These are phyloP conservation scores for Phytophthora fragariae DNA, from an alignment of 352 stramenopile genomes.

Conservation along the genomic window DNA sequence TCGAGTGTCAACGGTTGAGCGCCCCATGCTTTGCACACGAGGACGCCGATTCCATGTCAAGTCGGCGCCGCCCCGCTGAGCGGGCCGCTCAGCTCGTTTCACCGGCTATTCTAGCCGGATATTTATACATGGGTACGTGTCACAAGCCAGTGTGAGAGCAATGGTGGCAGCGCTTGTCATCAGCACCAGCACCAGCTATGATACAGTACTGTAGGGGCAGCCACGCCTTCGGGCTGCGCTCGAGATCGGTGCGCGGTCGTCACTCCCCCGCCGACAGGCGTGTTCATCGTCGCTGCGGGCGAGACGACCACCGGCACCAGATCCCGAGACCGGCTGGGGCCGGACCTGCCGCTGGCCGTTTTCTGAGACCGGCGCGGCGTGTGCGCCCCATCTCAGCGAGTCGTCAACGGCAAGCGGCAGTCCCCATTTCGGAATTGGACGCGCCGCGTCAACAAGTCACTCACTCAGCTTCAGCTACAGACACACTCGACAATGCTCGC, in stretches of 20 bases:
- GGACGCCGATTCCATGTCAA: conserved; percentile 3
- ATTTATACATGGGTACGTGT: not conserved
- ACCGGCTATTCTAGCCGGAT: conserved; percentile 8
- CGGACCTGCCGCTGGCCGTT: conserved; percentile 35
- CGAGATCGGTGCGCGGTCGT: too few relatives aligned
- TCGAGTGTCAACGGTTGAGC: not conserved
- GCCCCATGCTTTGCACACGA: conserved; percentile 9
- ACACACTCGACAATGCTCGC: conserved; percentile 10
- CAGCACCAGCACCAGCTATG: too few relatives aligned
- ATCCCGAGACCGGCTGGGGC: conserved; percentile 14
- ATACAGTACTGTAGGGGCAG: too few relatives aligned
- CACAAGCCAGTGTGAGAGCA: too few relatives aligned
- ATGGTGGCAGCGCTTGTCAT: too few relatives aligned
- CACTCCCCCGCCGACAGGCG: too few relatives aligned
- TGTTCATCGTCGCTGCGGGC: too few relatives aligned
- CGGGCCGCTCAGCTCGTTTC: conserved; percentile 21
- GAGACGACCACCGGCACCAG: conserved; percentile 3
- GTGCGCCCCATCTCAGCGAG: conserved; percentile 38
- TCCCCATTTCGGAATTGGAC: conserved; percentile 34
- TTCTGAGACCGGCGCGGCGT: conserved; percentile 32
- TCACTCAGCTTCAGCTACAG: not conserved
- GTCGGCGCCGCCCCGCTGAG: conserved; percentile 2
- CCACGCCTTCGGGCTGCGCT: too few relatives aligned
- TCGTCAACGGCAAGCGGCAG: conserved; percentile 12
- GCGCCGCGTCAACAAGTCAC: not conserved